These are phyloP conservation scores for Peronospora destructor DNA, from an alignment of 352 stramenopile genomes.

Conservation along the genomic window DNA sequence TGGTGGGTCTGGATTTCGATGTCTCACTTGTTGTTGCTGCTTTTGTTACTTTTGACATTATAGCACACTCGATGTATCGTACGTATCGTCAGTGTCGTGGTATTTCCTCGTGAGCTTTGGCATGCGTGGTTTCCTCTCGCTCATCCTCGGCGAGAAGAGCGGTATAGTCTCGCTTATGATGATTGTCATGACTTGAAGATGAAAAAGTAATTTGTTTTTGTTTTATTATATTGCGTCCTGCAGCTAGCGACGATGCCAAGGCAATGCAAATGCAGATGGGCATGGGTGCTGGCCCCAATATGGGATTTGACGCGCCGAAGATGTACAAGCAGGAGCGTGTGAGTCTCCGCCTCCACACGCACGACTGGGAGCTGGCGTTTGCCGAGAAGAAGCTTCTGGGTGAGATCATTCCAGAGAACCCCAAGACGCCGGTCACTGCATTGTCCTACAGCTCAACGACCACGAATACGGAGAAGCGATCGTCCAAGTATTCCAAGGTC, in stretches of 20 bases:
- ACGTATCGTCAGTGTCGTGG: constrained; percentile 96
- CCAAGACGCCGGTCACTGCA: constrained; percentile 23
- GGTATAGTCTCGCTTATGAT: constrained; percentile 28
- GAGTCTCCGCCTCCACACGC: constrained; percentile 72
- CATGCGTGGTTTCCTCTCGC: constrained; percentile 92
- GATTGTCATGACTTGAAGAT: background rate
- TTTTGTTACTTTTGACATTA: constrained; percentile 5
- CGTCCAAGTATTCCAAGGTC: constrained; percentile 73
- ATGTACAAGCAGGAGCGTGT: constrained; percentile 87
- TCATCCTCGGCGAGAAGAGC: constrained; percentile 91
- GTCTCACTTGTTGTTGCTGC: constrained; percentile 5
- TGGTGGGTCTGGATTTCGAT: background rate
- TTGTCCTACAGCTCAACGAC: constrained; percentile 15
- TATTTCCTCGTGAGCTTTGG: constrained; percentile 99
- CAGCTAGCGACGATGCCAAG: constrained; percentile 81
- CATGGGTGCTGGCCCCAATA: constrained; percentile 78
- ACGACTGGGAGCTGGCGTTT: constrained; percentile 76
- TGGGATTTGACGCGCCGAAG: constrained; percentile 86
- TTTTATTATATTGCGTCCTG: background rate
- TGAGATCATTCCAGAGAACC: constrained; percentile 48
- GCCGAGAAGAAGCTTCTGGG: constrained; percentile 80
- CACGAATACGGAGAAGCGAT: constrained; percentile 39
- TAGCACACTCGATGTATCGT: constrained; percentile 94
- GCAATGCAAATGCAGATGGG: constrained; percentile 91
- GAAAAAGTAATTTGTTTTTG: constrained; percentile 2